Evolutionary conservation across 1,139 yeast genomes (phyloP), one percentile per base, ranked within the genome.

Genomic region (Dujonia santamariae): DNA sequence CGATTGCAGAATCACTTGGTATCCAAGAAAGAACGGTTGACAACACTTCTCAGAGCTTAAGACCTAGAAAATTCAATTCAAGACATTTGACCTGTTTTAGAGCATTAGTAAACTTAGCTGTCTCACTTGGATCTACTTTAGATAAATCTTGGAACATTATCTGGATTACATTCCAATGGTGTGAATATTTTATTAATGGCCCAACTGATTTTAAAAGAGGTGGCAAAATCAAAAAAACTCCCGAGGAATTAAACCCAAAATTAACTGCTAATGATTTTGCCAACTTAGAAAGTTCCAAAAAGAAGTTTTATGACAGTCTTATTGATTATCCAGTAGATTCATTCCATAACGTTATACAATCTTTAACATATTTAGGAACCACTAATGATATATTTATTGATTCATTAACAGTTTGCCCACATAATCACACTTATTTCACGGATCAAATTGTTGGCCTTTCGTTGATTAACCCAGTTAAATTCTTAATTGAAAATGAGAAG

Each of bases 61-160:
- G 35, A 35, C 56, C 75, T 4, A 61, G 81, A 42, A 63, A 51
- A 30, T 62, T 81, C 37, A 78, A 78, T 43, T 59, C 83, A 0
- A 64, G 94, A 36, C 83, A 87, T 49, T 70, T 84, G 3, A 68
- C 80, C n/a, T 80, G 95, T 46, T 75, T 86, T 30, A 66, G 96
- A 32, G 96, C 96, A 0, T 57, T 90, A 30, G 63, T 81, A 3
- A 84, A 86, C 41, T 63, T 92, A 31, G 90, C 92, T 0, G 70
- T 81, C 3, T 84, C 96, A 0, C 58, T 90, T 19, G 97, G 96
- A 0, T 74, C 90, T 0, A 73, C 80, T 0, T 64, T 90, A 15
- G 73, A 72, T 7, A 53, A 60, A 1, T 77, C 86, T 19, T 92
- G 97, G 97, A 57, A 60, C 14, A 71, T 78, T 19, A 60, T 87